These are phyloP conservation scores for Ambrosiella beaveri DNA, from an alignment of 2,329 filamentous ascomycete species.

Conservation along the genomic window DNA sequence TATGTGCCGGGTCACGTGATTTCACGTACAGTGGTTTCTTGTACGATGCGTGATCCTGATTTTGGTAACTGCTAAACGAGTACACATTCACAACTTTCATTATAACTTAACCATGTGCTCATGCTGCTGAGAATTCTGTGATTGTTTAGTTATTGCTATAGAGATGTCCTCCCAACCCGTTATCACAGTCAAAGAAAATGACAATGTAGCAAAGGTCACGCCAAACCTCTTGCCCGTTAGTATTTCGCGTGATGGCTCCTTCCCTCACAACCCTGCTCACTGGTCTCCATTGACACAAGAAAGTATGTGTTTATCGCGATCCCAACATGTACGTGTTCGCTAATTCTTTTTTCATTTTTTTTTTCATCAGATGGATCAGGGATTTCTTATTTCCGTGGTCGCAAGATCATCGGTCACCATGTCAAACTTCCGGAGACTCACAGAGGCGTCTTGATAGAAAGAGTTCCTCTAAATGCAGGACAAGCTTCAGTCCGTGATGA, in stretches of 20 bases:
- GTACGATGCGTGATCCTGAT: background rate
- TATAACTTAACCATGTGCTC: too few relatives aligned
- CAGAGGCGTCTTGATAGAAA: conserved; percentile 43
- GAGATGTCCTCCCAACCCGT: conserved; percentile 25
- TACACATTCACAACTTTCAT: too few relatives aligned
- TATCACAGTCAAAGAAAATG: conserved; percentile 22
- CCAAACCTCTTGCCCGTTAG: conserved; percentile 66
- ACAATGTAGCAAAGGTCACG: conserved; percentile 24
- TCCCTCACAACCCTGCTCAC: conserved; percentile 46
- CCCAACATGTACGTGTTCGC: background rate
- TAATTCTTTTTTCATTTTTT: background rate
- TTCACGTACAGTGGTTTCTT: background rate
- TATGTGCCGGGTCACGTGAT: background rate
- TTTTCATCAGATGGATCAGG: conserved; percentile 28
- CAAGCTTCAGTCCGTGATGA: conserved; percentile 20
- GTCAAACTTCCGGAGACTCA: conserved; percentile 56
- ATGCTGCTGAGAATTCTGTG: too few relatives aligned
- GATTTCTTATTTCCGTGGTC: conserved; percentile 58
- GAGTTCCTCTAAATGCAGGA: conserved; percentile 20
- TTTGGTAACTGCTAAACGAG: background rate
- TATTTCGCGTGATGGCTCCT: conserved; percentile 59
- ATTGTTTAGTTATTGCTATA: too few relatives aligned
- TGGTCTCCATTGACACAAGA: conserved; percentile 35
- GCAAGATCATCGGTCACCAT: conserved; percentile 53
- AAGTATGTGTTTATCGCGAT: conserved; percentile 20